phyloP scores from a whole-genome alignment of 768 basidiomycete species.

The Paxillus rubicundulus region DNA sequence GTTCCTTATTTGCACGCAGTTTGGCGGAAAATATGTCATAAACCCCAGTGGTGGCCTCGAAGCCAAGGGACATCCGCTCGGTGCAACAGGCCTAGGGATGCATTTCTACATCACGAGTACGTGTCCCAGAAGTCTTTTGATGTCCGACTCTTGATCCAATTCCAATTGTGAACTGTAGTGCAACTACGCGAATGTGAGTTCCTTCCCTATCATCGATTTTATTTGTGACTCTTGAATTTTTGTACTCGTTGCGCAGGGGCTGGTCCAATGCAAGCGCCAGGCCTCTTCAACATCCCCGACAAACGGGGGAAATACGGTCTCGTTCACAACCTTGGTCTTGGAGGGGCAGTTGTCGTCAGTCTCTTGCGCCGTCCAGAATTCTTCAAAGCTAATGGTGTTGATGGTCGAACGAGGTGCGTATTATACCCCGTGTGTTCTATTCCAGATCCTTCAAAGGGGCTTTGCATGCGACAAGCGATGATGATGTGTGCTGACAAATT shows the following conservation, averaged over 20 bases:
- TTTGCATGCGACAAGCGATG: too few relatives aligned
- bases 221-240: background rate
- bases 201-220: background rate
- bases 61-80: conserved; percentile 86
- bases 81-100: conserved; percentile 82
- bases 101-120: conserved; percentile 81
- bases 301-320: conserved; percentile 75
- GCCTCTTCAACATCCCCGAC: conserved; percentile 60
- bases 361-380: conserved; percentile 78
- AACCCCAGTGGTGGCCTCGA: conserved; percentile 86
- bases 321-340: conserved; percentile 81
- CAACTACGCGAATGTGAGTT: conserved; percentile 68
- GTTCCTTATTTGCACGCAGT: conserved; percentile 38
- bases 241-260: conserved; percentile 50
- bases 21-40: conserved; percentile 81
- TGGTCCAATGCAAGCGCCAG: conserved; percentile 79
- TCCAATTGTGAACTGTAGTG: conserved; percentile 41
- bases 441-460: background rate
- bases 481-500: background rate
- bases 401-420: conserved; percentile 62
- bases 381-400: conserved; percentile 59
- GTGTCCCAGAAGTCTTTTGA: conserved; percentile 18
- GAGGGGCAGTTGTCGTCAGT: conserved; percentile 76
- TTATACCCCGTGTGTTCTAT: background rate
- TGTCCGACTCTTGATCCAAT: background rate